A percentile compares a stretch with the other conserved stretches of the same genome.
These are phyloP conservation scores for Rosellinia necatrix DNA, from an alignment of 2,329 filamentous ascomycete genomes.

Conservation along the genomic window DNA sequence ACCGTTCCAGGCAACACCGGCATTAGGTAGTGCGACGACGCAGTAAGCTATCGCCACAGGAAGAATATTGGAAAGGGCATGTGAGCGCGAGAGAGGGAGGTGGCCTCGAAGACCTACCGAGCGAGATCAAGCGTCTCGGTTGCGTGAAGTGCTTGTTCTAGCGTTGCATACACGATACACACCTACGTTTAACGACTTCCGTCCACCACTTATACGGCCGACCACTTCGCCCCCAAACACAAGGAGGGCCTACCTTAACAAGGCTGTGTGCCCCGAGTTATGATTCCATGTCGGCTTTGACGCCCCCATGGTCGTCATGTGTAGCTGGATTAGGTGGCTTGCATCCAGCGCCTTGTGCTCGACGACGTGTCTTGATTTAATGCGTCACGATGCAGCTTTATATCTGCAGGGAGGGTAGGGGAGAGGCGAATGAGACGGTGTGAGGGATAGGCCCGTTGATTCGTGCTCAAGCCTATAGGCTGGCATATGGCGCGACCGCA, in stretches of 20 bases:
- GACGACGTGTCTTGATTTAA: conserved; percentile 5
- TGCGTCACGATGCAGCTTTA: conserved; percentile 1
- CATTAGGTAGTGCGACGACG: not conserved
- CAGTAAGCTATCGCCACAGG: conserved; percentile 4
- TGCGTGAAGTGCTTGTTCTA: not conserved
- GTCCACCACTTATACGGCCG: not conserved
- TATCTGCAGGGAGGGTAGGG: conserved; percentile 7
- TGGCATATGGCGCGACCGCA: conserved; percentile 5
- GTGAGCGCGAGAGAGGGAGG: too few relatives aligned
- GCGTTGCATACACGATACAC: not conserved
- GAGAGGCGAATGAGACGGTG: too few relatives aligned
- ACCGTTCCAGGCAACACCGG: not conserved
- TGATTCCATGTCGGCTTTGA: not conserved
- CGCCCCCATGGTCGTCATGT: conserved; percentile 1
- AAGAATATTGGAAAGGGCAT: too few relatives aligned
- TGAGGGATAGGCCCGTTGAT: conserved; percentile 3
- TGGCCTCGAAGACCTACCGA: not conserved
- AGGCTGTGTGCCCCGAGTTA: conserved; percentile 5
- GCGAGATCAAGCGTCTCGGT: not conserved
- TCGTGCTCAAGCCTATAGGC: conserved; percentile 1
- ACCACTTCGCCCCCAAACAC: conserved; percentile 11
- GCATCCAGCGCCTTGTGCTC: not conserved
- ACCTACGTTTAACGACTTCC: too few relatives aligned
- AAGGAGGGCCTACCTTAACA: not conserved
- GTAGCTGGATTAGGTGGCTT: not conserved